Base-by-base conservation (phyloP, 2,329 filamentous ascomycete genomes). In the Fusarium circinatum region DNA sequence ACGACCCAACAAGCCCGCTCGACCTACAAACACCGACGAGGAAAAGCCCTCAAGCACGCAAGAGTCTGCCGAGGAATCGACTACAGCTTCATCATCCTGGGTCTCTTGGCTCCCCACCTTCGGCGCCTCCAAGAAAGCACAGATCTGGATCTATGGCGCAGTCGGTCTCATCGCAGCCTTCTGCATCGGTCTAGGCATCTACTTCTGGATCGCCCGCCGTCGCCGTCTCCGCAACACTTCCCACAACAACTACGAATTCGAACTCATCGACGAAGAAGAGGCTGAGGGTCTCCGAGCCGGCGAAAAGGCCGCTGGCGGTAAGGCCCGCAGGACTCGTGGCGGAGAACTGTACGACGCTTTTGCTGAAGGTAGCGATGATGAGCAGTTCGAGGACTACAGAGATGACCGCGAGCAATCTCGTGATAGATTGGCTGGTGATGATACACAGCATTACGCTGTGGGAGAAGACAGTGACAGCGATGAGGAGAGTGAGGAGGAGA, bases 291-390 rank as follows among this genome's bases (percentile, higher is more conserved):
- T 90, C 8, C 85, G 84, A 60, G 80, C 83, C 66, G 84, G 80
- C 57, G 85, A 85, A 80, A 88, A 84, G 83, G 84, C 79, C 68
- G 82, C 82, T 66, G 82, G 86, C 14, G 80, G 82, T 75, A 85
- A 84, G 75, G 77, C 84, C 24, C 85, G 86, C 65, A 86, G 89
- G 74, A 86, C 88, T 58, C 83, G 94, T 26, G 96, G 94, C 5
- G 95, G 96, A 34, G 96, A 98, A 84, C 85, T 99, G 49, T 99
- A 99, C 81, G 96, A 99, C 85, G 96, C 96, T 9, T 99, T 99
- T 86, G 96, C 96, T 0, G 95, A 94, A 22, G 96, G 95, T 59
- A 91, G 89, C 69, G 88, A 89, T 30, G 96, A 96, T 65, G 95
- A 83, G 64, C 86, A 86, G 38, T 83, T 85, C 44, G 84, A 84